These are phyloP conservation scores for Aureobasidium namibiae DNA, from an alignment of 2,329 filamentous ascomycete species.

Conservation along the genomic window DNA sequence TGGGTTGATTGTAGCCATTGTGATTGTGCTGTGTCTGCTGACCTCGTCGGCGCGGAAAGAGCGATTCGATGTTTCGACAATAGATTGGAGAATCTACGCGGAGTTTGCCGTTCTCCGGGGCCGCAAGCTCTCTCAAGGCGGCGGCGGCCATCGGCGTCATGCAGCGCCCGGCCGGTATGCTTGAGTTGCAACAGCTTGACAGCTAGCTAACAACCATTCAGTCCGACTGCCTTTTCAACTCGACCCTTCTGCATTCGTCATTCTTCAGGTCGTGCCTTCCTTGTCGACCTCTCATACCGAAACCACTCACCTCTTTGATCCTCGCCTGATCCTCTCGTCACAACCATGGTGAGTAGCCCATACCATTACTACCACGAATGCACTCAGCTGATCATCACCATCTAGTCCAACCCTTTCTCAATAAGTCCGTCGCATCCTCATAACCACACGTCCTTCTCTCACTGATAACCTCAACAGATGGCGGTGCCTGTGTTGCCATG, in stretches of 20 bases:
- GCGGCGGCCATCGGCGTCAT: conserved; percentile 9
- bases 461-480: conserved; percentile 43
- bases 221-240: neutral
- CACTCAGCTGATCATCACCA: neutral
- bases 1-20: conserved; percentile 16
- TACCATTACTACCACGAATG: neutral
- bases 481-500: conserved; percentile 96
- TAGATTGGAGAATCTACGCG: conserved; percentile 1
- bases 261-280: neutral
- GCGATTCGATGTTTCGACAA: conserved; percentile 4
- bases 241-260: neutral
- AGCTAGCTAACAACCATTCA: neutral
- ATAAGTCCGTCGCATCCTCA: conserved; percentile 62
- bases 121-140: neutral
- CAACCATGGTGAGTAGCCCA: conserved; percentile 28
- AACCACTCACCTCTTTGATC: neutral
- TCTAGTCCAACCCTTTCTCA: conserved; percentile 80
- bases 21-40: neutral
- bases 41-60: conserved; percentile 5
- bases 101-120: conserved; percentile 13
- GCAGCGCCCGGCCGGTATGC: neutral
- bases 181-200: conserved; percentile 6
- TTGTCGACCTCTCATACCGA: neutral
- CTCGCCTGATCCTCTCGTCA: neutral
- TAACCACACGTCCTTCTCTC: neutral